These are phyloP conservation scores for Cucumis hystrix DNA, from an alignment of 306 rosid genomes.

Conservation along the genomic window DNA sequence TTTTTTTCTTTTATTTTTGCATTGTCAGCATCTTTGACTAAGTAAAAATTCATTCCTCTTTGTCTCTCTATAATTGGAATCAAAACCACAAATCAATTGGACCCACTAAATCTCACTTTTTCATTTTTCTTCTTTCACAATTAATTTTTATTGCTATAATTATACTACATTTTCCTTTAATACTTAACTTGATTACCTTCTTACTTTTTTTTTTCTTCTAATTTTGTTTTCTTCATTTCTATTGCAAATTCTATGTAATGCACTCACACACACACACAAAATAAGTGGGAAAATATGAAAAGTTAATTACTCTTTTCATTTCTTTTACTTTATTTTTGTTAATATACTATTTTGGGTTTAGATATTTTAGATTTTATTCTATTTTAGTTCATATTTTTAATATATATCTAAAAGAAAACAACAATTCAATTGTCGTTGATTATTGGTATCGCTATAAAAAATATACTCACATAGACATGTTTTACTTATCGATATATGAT, in stretches of 20 bases:
- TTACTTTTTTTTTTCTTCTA: background rate
- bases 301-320: background rate
- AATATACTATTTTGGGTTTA: too few relatives aligned
- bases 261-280: background rate
- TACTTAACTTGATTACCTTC: too few relatives aligned
- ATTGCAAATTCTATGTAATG: background rate
- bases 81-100: background rate
- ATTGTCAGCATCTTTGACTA: conserved; percentile 1
- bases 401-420: too few relatives aligned
- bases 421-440: too few relatives aligned
- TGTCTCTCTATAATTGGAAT: background rate
- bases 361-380: too few relatives aligned
- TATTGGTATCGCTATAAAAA: too few relatives aligned
- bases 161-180: background rate
- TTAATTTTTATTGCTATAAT: background rate
- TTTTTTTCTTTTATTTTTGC: background rate
- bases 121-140: background rate
- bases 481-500: too few relatives aligned
- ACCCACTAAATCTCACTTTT: background rate
- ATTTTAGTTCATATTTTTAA: too few relatives aligned
- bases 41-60: background rate
- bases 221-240: background rate
- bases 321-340: background rate
- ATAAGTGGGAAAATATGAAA: background rate
- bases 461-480: too few relatives aligned